phyloP scores from a whole-genome alignment of 1,284 basidiomycete species.

The Pascua sp. region DNA sequence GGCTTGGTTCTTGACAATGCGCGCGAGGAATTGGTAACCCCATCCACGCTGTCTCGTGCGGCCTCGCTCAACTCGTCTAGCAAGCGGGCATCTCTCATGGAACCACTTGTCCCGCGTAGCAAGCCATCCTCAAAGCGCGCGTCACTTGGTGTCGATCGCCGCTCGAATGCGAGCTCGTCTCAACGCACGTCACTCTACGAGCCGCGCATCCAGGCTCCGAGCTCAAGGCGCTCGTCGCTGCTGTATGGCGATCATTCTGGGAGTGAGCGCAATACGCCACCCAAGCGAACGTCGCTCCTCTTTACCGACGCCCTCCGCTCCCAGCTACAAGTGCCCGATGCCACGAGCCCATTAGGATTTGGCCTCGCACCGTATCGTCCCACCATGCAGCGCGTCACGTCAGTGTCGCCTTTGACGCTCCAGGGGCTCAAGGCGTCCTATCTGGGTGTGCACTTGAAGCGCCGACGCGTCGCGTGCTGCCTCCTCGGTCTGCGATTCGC shows the following conservation, averaged over 20 bases:
- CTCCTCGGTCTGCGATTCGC: slow-evolving; percentile 37
- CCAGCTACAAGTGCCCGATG: neutral
- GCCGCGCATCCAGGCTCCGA: too few relatives aligned
- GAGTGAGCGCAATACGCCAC: neutral
- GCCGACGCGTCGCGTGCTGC: slow-evolving; percentile 39
- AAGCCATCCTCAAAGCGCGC: too few relatives aligned
- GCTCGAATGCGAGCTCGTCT: too few relatives aligned
- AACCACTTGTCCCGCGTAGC: too few relatives aligned
- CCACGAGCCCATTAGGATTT: neutral
- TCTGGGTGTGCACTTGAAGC: slow-evolving; percentile 38
- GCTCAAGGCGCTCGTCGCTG: too few relatives aligned
- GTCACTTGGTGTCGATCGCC: too few relatives aligned
- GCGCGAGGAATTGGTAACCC: too few relatives aligned
- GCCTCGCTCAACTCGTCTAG: too few relatives aligned
- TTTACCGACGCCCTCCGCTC: neutral
- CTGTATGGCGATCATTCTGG: neutral
- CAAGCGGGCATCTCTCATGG: too few relatives aligned
- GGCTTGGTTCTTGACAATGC: neutral
- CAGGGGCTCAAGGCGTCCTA: slow-evolving; percentile 39
- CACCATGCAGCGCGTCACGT: slow-evolving; percentile 13
- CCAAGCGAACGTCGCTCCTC: slow-evolving; percentile 8
- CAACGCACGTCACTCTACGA: too few relatives aligned
- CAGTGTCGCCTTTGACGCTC: slow-evolving; percentile 35
- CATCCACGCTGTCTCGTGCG: too few relatives aligned
- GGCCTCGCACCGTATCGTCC: slow-evolving; percentile 1